Percentiles rank a stretch among this genome's conserved stretches.
Evolutionary conservation across 2,329 filamentous ascomycete species (phyloP).

Genomic region (Fusarium sp.): DNA sequence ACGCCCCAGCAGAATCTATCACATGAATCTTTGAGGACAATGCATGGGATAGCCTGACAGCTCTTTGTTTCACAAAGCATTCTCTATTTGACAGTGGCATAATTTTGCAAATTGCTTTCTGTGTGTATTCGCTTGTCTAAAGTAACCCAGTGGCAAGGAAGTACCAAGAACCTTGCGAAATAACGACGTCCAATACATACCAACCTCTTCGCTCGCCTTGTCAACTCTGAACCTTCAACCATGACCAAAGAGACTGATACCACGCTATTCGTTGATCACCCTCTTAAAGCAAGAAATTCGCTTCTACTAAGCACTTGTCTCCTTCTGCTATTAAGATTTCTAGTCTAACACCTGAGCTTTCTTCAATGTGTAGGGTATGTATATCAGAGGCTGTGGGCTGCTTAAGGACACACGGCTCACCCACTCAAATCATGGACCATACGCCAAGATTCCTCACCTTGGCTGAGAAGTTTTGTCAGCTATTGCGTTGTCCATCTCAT

Average conservation of each 20-base stretch:
- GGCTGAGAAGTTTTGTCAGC: not conserved
- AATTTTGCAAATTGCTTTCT: not conserved
- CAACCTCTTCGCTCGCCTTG: not conserved
- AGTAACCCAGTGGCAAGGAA: not conserved
- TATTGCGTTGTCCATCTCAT: not conserved
- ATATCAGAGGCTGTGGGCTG: not conserved
- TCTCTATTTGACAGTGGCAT: not conserved
- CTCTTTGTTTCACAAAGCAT: not conserved
- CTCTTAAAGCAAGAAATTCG: not conserved
- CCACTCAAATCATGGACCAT: not conserved
- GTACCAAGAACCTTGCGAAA: not conserved
- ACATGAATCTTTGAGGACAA: constrained; percentile 22
- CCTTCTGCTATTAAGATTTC: not conserved
- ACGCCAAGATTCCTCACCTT: not conserved
- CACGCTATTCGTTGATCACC: not conserved
- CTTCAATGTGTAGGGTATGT: not conserved
- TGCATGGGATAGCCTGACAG: not conserved
- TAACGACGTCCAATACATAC: not conserved
- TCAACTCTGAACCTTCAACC: not conserved
- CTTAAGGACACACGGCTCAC: not conserved
- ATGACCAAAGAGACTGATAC: not conserved
- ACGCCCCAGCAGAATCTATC: constrained; percentile 36
- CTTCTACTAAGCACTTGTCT: not conserved
- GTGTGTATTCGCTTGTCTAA: not conserved
- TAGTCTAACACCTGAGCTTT: not conserved